These are phyloP conservation scores for Orbilia quercus DNA, from an alignment of 2,329 filamentous ascomycete genomes.

Conservation along the genomic window DNA sequence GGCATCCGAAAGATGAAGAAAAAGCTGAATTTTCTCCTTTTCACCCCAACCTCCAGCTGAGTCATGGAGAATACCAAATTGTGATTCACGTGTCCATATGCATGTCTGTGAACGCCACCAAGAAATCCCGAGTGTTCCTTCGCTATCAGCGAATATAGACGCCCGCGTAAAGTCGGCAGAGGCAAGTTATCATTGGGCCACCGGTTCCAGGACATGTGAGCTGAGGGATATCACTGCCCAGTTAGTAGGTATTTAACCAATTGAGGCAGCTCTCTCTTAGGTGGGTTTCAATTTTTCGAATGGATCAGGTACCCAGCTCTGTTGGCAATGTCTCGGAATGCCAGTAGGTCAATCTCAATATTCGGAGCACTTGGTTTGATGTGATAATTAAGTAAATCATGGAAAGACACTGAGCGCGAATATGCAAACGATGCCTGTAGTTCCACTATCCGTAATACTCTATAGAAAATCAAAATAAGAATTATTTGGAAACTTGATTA, in stretches of 20 bases:
- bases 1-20: constrained; percentile 14
- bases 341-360: no score
- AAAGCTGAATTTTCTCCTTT: constrained; percentile 26
- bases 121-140: constrained; percentile 28
- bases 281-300: constrained; percentile 9
- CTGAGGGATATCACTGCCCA: constrained; percentile 39
- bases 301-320: constrained; percentile 11
- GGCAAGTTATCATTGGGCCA: constrained; percentile 39
- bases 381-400: no score
- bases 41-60: constrained; percentile 29
- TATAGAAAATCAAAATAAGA: no score
- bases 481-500: no score
- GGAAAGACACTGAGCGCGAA: no score
- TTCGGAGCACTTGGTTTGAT: no score
- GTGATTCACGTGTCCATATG: constrained; percentile 34
- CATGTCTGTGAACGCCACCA: constrained; percentile 41
- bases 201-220: constrained; percentile 15
- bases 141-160: constrained; percentile 55
- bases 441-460: no score
- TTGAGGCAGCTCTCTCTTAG: constrained; percentile 29
- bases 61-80: constrained; percentile 27
- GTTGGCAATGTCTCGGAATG: not conserved
- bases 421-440: no score
- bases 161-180: constrained; percentile 32
- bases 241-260: constrained; percentile 27